Evolutionary conservation across 495 filamentous ascomycete species (phyloP).

Genomic region (Aspergillus sclerotioniger): DNA sequence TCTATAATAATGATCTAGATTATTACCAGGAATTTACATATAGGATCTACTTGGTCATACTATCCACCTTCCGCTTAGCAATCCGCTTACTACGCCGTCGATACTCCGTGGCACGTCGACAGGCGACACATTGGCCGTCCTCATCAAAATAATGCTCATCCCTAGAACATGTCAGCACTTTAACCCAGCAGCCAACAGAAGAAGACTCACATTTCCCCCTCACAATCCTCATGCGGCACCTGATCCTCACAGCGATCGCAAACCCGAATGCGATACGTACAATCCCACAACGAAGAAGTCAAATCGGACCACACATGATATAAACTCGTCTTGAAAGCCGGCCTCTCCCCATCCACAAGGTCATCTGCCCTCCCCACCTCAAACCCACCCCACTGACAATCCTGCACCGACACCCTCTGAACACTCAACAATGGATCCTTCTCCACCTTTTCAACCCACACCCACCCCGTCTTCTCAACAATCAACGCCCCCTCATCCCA

Average conservation of each 20-base stretch:
- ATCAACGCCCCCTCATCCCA: neutral
- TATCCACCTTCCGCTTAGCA: neutral
- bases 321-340: neutral
- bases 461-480: neutral
- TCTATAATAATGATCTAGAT: neutral
- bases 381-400: neutral
- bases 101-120: neutral
- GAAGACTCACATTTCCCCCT: neutral
- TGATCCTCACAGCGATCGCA: neutral
- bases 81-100: neutral
- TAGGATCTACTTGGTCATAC: neutral
- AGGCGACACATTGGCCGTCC: neutral
- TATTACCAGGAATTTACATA: neutral
- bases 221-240: neutral
- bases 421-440: neutral
- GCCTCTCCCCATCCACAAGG: neutral
- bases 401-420: neutral
- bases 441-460: neutral
- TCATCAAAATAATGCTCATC: slow-evolving; percentile 1
- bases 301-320: neutral
- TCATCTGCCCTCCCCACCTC: neutral
- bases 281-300: neutral
- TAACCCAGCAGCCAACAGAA: neutral
- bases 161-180: neutral
- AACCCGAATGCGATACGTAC: neutral